A percentile compares a stretch with the other conserved stretches of the same genome.
Conservation (phyloP, 2,329 filamentous ascomycete species). For the Phyllosticta ampelicida region DNA sequence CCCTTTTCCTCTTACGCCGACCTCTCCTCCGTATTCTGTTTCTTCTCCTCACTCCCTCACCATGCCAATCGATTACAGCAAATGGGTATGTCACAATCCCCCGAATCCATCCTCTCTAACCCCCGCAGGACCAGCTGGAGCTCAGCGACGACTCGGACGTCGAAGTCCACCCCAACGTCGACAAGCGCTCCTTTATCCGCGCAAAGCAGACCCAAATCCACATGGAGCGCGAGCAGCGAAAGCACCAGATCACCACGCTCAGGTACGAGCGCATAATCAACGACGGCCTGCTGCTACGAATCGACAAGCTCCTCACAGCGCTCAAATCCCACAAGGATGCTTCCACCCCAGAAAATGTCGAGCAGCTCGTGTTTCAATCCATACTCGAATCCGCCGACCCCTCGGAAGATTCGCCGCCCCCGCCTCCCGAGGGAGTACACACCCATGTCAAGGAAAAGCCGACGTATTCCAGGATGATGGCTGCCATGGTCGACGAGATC, state of each 20-base stretch:
- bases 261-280: conserved; percentile 93
- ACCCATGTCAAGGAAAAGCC: conserved; percentile 63
- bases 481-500: conserved; percentile 86
- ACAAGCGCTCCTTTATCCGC: conserved; percentile 96
- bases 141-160: conserved; percentile 96
- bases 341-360: conserved; percentile 47
- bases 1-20: background rate
- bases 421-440: conserved; percentile 71
- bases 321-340: conserved; percentile 60
- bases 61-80: conserved; percentile 60
- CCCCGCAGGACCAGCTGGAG: conserved; percentile 68
- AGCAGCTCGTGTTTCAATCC: conserved; percentile 75
- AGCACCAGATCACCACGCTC: conserved; percentile 77
- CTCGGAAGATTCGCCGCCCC: conserved; percentile 63
- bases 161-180: conserved; percentile 97
- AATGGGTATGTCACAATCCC: conserved; percentile 46
- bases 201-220: conserved; percentile 98
- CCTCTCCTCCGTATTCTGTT: background rate
- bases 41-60: background rate
- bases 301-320: conserved; percentile 64
- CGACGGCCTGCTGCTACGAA: conserved; percentile 75
- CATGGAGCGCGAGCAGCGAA: conserved; percentile 73
- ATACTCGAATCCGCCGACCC: conserved; percentile 73
- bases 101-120: conserved; percentile 19
- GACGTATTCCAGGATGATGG: conserved; percentile 95